These are phyloP conservation scores for Apiotrichum akiyoshidainum DNA, from an alignment of 1,284 basidiomycete species.

Conservation along the genomic window DNA sequence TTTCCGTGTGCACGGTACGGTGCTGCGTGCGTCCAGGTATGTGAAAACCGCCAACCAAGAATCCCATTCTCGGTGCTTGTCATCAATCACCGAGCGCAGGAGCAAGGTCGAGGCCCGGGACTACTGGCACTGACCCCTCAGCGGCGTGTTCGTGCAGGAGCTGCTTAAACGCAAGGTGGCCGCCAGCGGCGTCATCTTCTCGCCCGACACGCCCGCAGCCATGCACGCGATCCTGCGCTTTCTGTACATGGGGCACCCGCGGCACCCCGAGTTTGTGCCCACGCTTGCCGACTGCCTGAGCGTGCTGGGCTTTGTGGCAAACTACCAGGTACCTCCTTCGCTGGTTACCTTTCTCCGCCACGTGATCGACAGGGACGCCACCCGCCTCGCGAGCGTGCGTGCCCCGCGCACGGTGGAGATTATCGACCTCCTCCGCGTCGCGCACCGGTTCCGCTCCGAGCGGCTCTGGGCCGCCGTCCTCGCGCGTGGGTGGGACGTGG, in stretches of 20 bases:
- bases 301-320: background rate
- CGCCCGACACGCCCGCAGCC: conserved; percentile 1
- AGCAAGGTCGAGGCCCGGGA: no score
- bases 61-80: no score
- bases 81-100: no score
- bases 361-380: no score
- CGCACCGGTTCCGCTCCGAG: background rate
- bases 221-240: conserved; percentile 6
- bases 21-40: conserved; percentile 6
- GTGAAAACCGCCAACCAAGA: background rate
- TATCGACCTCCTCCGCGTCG: background rate
- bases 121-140: background rate
- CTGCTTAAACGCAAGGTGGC: background rate
- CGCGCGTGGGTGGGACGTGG: background rate
- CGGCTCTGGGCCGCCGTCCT: background rate
- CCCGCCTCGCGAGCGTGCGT: no score
- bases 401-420: background rate
- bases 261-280: background rate
- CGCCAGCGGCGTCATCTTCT: background rate
- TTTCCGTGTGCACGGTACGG: conserved; percentile 3
- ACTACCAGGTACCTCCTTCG: background rate
- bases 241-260: conserved; percentile 2
- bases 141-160: conserved; percentile 8
- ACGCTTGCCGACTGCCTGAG: background rate
- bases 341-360: background rate